Evolutionary conservation across 192 early-diverging fungal genomes (phyloP).

Genomic region (Thoreauomyces humboldtii): DNA sequence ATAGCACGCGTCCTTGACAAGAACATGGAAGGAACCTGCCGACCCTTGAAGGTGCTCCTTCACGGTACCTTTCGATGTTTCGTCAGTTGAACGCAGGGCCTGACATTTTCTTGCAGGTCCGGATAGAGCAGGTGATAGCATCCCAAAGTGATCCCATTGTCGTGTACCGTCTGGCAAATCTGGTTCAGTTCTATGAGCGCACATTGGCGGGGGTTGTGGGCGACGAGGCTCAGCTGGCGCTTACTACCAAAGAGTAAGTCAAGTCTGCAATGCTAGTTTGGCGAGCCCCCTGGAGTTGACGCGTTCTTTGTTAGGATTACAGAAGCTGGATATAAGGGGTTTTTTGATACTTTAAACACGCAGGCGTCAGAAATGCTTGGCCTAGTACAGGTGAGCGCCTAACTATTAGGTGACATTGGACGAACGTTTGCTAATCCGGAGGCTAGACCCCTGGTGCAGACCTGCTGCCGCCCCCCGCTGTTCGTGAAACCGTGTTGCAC

Average conservation of each 20-base stretch:
- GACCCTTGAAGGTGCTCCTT: constrained; percentile 70
- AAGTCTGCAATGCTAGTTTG: neutral
- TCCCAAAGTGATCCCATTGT: constrained; percentile 63
- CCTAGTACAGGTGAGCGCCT: constrained; percentile 39
- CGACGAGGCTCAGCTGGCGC: constrained; percentile 46
- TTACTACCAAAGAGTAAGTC: constrained; percentile 56
- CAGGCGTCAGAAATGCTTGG: constrained; percentile 51
- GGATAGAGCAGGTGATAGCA: constrained; percentile 75
- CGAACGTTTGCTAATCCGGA: too few species aligned
- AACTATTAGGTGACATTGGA: neutral
- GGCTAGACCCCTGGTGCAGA: constrained; percentile 54
- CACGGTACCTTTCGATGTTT: too few species aligned
- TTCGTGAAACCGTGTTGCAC: constrained; percentile 68
- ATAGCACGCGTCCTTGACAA: constrained; percentile 60
- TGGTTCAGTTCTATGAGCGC: constrained; percentile 73
- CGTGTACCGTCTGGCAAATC: constrained; percentile 66
- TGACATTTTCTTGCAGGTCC: constrained; percentile 42
- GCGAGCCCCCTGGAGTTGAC: neutral
- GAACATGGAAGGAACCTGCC: constrained; percentile 68
- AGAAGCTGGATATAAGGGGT: constrained; percentile 51
- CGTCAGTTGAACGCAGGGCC: neutral
- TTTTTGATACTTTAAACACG: constrained; percentile 54
- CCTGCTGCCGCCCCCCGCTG: constrained; percentile 56
- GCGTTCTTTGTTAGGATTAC: constrained; percentile 37
- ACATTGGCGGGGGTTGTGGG: constrained; percentile 66